A percentile compares a stretch with the other conserved stretches of the same genome.
phyloP scores from a whole-genome alignment of 805 yeast species.

The Brettanomyces custersianus region DNA sequence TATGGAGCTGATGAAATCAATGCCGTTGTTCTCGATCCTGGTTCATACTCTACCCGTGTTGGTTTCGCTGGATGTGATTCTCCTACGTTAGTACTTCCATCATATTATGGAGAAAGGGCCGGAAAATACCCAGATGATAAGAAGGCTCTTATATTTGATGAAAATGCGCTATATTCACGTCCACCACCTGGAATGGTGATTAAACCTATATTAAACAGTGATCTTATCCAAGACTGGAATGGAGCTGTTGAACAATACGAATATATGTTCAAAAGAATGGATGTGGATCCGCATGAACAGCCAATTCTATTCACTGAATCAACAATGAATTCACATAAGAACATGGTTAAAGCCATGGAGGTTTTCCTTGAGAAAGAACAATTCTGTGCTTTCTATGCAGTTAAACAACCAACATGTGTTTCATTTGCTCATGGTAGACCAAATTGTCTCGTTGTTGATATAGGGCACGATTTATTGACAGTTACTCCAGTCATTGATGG shows the following conservation, averaged over 20 bases:
- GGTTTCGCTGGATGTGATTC: slow-evolving; percentile 92
- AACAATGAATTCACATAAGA: slow-evolving; percentile 65
- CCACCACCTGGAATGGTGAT: slow-evolving; percentile 47
- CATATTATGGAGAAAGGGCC: slow-evolving; percentile 34
- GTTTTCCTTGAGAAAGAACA: slow-evolving; percentile 56
- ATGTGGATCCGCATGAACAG: slow-evolving; percentile 50
- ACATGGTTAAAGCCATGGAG: slow-evolving; percentile 65
- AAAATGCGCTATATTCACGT: slow-evolving; percentile 20
- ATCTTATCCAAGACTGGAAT: slow-evolving; percentile 77
- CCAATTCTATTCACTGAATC: slow-evolving; percentile 84
- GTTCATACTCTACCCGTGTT: slow-evolving; percentile 70
- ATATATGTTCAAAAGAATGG: slow-evolving; percentile 45
- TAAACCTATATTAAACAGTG: slow-evolving; percentile 50
- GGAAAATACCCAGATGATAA: slow-evolving; percentile 11
- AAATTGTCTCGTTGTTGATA: slow-evolving; percentile 75
- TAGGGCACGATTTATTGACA: slow-evolving; percentile 71
- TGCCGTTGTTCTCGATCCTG: slow-evolving; percentile 88
- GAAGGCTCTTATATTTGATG: slow-evolving; percentile 18
- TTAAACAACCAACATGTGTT: slow-evolving; percentile 78
- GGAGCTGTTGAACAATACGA: slow-evolving; percentile 68
- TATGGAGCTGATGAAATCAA: slow-evolving; percentile 77
- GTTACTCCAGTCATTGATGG: slow-evolving; percentile 84
- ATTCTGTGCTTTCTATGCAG: slow-evolving; percentile 75
- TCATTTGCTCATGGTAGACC: slow-evolving; percentile 87
- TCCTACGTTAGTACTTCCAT: slow-evolving; percentile 70